These are phyloP conservation scores for Somion occarium DNA, from an alignment of 1,284 basidiomycete species.

Conservation along the genomic window DNA sequence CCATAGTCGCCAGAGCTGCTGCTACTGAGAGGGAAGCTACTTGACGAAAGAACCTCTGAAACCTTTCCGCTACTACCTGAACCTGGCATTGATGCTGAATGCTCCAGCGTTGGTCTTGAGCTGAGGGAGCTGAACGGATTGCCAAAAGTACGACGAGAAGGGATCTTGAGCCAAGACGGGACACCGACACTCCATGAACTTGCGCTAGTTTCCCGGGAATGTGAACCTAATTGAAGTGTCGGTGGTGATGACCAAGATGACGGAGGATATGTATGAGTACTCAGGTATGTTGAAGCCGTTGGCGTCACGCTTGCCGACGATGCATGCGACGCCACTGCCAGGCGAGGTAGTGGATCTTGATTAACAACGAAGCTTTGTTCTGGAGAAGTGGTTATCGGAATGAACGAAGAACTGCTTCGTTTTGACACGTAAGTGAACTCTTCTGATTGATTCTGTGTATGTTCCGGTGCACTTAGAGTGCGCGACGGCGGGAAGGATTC, in stretches of 20 bases:
- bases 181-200: slow-evolving; percentile 59
- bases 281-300: slow-evolving; percentile 10
- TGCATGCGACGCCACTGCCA: slow-evolving; percentile 16
- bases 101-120: slow-evolving; percentile 16
- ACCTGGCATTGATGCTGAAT: slow-evolving; percentile 16
- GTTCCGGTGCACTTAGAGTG: slow-evolving; percentile 27
- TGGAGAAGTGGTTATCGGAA: slow-evolving; percentile 48
- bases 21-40: slow-evolving; percentile 31
- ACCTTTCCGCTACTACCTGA: slow-evolving; percentile 25
- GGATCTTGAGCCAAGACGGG: slow-evolving; percentile 64
- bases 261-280: slow-evolving; percentile 72
- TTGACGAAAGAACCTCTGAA: slow-evolving; percentile 56
- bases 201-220: slow-evolving; percentile 27
- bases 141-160: slow-evolving; percentile 42
- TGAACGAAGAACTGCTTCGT: slow-evolving; percentile 49
- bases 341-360: slow-evolving; percentile 20
- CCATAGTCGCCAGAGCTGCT: slow-evolving; percentile 51
- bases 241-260: slow-evolving; percentile 47
- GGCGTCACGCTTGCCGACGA: slow-evolving; percentile 20
- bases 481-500: slow-evolving; percentile 39
- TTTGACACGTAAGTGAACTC: slow-evolving; percentile 69
- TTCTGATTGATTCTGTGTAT: slow-evolving; percentile 35
- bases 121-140: slow-evolving; percentile 13
- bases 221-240: slow-evolving; percentile 30
- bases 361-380: slow-evolving; percentile 11